Base-by-base conservation (phyloP, 2,329 filamentous ascomycete species). In the Parafenestella ontariensis region DNA sequence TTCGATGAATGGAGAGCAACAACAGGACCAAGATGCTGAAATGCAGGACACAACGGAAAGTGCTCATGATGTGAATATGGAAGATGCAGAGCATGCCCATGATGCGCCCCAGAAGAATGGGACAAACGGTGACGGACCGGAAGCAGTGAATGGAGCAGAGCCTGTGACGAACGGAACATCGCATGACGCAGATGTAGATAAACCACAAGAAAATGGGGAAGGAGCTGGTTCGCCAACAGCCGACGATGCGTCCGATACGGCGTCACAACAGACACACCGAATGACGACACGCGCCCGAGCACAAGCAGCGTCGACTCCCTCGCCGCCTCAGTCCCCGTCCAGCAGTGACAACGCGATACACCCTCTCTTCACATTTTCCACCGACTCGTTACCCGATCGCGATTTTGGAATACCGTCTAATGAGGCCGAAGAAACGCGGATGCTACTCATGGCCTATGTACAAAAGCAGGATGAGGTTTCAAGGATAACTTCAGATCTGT, bases 401-500 rank as follows among this genome's bases (percentile, higher is more conserved):
- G 87, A 92, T 69, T 78, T 90, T 34, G 89, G 89, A 1, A 83
- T 96, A 2, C 90, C 90, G 0, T 81, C 87, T 17, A 77, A 81
- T 23, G 91, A 95, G 76, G 91, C 91, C 1, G 90, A 93, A 61
- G 90, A 95, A 55, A 87, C 91, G 39, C 86, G 91, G 54, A 84
- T 88, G 52, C 77, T 92, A 17, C 81, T 95, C 44, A 84, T 91
- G 61, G 78, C 91, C 10, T 94, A 91, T 71, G 87, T 94, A 23
- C 91, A 94, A 68, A 94, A 94, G 74, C 91, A 95, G 70, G 91
- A 95, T 67, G 91, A 95, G 72, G 86, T 94, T 2, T 88, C 90
- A 51, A 86, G 90, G 4, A 87, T 89, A 7, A 84, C 88, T 1
- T 83, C 85, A 51, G 84, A 83, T 55, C 79, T 95, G 44, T 87